Base-by-base conservation (phyloP, 257 asterid genomes). In the Lycium ferocissimum region DNA sequence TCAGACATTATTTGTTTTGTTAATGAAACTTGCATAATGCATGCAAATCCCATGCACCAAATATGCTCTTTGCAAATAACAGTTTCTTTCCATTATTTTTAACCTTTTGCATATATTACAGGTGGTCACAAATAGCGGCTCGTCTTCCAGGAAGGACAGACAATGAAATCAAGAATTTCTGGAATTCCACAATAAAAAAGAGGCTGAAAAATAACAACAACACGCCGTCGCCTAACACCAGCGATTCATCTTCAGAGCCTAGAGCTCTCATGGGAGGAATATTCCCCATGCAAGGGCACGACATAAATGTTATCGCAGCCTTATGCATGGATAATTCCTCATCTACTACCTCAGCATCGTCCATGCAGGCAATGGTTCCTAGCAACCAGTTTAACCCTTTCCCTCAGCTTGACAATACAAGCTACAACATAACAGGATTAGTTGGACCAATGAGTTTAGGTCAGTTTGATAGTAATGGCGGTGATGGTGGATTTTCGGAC, bases 111-210 rank as follows among this genome's bases (percentile, higher is more conserved):
- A 66, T 80, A 17, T 59, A 51, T 76, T 51, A 76, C 88, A 95
- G 99, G 87, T 95, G 99, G 99, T 94, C 99, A 47, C 99, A 93
- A 82, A 95, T 95, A 26, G 99, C 99, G 35, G 97, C 98, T 5
- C 96, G 97, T 6, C 91, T 95, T 11, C 99, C 98, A 0, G 99
- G 99, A 15, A 91, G 99, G 87, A 95, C 99, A 0, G 99, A 95
- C 89, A 95, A 95, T 20, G 98, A 95, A 87, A 94, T 94, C 57
- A 95, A 95, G 93, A 95, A 95, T 80, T 95, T 94, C 9, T 95
- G 99, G 99, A 95, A 95, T 83, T 95, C 99, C 3, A 92, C 98
- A 0, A 91, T 94, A 26, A 95, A 95, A 83, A 95, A 93, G 91
- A 92, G 97, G 89, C 8, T 94, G 83, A 94, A 94, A 87, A 94